Percentiles rank a stretch among this genome's conserved stretches.
Conservation (phyloP, 768 basidiomycete species). For the Artomyces pyxidatus region DNA sequence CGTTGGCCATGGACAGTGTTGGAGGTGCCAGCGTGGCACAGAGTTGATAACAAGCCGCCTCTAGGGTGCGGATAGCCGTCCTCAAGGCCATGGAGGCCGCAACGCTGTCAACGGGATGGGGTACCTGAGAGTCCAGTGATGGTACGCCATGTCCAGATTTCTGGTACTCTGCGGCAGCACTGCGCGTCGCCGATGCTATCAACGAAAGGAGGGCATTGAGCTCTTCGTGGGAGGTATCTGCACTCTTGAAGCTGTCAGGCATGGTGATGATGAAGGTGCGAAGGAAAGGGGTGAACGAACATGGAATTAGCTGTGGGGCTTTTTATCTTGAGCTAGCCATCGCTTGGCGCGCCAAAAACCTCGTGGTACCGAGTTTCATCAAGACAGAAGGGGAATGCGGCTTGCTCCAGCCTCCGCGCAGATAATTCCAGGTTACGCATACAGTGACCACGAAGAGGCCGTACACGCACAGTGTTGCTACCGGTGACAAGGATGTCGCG, state of each 20-base stretch:
- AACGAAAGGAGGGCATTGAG: slow-evolving; percentile 25
- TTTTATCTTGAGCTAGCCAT: no score
- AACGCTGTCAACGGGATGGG: slow-evolving; percentile 5
- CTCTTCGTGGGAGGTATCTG: slow-evolving; percentile 15
- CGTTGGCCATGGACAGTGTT: slow-evolving; percentile 13
- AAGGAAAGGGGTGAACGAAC: no score
- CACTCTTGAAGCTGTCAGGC: background rate
- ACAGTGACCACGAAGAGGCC: no score
- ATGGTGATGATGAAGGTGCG: background rate
- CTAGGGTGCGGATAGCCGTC: slow-evolving; percentile 14
- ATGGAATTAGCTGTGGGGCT: background rate
- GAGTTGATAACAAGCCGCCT: slow-evolving; percentile 19
- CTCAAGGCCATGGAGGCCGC: slow-evolving; percentile 7
- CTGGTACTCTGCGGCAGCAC: slow-evolving; percentile 16
- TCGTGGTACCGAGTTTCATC: no score
- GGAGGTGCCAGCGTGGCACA: slow-evolving; percentile 16
- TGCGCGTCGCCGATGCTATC: slow-evolving; percentile 21
- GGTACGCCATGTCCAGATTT: slow-evolving; percentile 9
- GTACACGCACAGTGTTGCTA: no score
- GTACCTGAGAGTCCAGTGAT: background rate
- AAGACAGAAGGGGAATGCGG: no score
- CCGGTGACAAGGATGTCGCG: no score
- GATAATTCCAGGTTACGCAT: no score
- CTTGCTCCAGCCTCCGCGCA: no score
- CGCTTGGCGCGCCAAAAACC: no score